Percentiles rank a stretch among this genome's conserved stretches.
Evolutionary conservation across 768 basidiomycete genomes (phyloP).

Genomic region (Podaxis sp.): DNA sequence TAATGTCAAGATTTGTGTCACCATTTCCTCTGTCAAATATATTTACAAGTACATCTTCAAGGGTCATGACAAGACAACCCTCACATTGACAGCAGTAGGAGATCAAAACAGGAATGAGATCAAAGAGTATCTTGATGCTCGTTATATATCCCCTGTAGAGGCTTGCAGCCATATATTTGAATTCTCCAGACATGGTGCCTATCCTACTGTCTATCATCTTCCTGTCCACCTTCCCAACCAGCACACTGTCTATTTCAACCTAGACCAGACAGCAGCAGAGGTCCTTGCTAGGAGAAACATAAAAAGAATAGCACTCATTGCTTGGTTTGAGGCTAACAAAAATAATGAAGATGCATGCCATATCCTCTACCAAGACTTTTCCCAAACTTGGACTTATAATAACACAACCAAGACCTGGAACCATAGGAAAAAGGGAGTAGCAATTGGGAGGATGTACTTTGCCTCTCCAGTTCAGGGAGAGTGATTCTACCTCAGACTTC

Average conservation of each 20-base stretch:
- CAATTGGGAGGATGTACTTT: conserved; percentile 40
- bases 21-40: conserved; percentile 43
- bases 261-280: conserved; percentile 25
- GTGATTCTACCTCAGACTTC: conserved; percentile 38
- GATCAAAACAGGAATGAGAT: conserved; percentile 37
- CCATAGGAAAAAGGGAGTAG: conserved; percentile 25
- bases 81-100: conserved; percentile 29
- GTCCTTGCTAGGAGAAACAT: conserved; percentile 19
- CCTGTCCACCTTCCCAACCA: conserved; percentile 42
- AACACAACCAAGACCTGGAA: conserved; percentile 27
- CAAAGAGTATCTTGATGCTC: conserved; percentile 32
- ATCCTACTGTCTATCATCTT: conserved; percentile 39
- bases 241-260: conserved; percentile 37
- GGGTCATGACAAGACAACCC: conserved; percentile 39
- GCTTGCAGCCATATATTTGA: conserved; percentile 35
- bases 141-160: conserved; percentile 37
- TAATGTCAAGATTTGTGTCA: conserved; percentile 44
- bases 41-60: conserved; percentile 52
- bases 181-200: conserved; percentile 32
- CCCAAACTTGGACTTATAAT: conserved; percentile 18
- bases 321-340: conserved; percentile 33
- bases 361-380: conserved; percentile 39
- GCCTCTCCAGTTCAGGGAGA: conserved; percentile 36
- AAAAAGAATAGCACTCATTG: conserved; percentile 27
- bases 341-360: conserved; percentile 13